phyloP scores from a whole-genome alignment of 2,329 filamentous ascomycete genomes.

The Macroventuria anomochaeta region DNA sequence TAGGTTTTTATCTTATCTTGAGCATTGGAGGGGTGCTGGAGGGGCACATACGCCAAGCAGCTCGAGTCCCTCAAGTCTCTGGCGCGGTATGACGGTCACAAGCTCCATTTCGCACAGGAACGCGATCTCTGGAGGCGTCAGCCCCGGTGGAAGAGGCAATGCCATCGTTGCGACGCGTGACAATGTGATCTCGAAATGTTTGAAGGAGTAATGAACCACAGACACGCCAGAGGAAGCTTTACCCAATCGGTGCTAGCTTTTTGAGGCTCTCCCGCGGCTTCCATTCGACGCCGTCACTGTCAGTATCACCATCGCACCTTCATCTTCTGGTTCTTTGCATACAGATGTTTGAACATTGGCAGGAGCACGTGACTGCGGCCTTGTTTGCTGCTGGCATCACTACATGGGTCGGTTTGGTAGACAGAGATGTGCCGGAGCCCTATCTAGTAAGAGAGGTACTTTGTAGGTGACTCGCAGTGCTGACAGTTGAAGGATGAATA shows the following conservation, averaged over 20 bases:
- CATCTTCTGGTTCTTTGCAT: not conserved
- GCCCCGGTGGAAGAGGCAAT: constrained; percentile 66
- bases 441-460: constrained; percentile 59
- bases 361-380: constrained; percentile 33
- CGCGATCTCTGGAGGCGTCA: constrained; percentile 86
- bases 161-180: constrained; percentile 58
- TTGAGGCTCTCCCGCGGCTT: constrained; percentile 21
- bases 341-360: constrained; percentile 26
- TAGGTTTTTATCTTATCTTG: not conserved
- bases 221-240: constrained; percentile 22
- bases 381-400: constrained; percentile 30
- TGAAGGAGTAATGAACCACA: constrained; percentile 13
- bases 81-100: constrained; percentile 89
- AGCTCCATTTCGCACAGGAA: constrained; percentile 98
- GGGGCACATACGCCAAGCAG: constrained; percentile 77
- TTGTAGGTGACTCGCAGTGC: not conserved
- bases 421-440: constrained; percentile 59
- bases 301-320: constrained; percentile 1
- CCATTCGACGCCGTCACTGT: constrained; percentile 11
- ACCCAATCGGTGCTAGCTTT: constrained; percentile 30
- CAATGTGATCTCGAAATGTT: constrained; percentile 15
- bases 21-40: constrained; percentile 34
- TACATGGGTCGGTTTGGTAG: constrained; percentile 50
- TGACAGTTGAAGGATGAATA: constrained; percentile 71
- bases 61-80: constrained; percentile 83